Conservation (phyloP, 129 eudicot genomes). For the Lactuca saligna region DNA sequence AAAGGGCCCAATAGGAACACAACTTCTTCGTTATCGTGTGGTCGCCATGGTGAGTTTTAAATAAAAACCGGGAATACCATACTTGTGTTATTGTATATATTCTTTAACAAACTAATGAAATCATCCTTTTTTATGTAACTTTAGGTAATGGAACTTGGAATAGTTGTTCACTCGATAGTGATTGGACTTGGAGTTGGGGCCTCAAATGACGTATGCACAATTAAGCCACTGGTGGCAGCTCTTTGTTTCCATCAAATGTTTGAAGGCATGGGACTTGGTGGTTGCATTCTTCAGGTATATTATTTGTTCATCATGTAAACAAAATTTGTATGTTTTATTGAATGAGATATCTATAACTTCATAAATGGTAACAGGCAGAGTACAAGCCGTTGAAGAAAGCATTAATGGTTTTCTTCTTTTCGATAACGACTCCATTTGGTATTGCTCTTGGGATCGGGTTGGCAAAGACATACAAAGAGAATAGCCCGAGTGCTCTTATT, state of each 20-base stretch:
- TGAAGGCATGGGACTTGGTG: constrained; percentile 94
- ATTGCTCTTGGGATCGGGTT: constrained; percentile 49
- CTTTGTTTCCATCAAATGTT: constrained; percentile 84
- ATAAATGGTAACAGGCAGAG: constrained; percentile 41
- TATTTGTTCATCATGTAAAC: not conserved
- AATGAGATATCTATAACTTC: not conserved
- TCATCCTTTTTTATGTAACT: not conserved
- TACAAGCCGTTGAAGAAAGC: constrained; percentile 40
- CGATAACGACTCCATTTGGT: constrained; percentile 57
- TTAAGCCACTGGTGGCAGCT: constrained; percentile 61
- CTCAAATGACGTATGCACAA: constrained; percentile 65
- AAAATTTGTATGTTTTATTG: too few relatives aligned
- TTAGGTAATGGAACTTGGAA: constrained; percentile 70
- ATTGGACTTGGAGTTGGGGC: constrained; percentile 69
- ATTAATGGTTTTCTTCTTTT: constrained; percentile 59
- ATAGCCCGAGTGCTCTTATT: constrained; percentile 53
- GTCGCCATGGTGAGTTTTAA: constrained; percentile 53
- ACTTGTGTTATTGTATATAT: not conserved
- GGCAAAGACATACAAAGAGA: constrained; percentile 46
- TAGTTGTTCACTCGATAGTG: constrained; percentile 67
- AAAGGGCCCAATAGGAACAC: constrained; percentile 30
- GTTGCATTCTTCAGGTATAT: constrained; percentile 74
- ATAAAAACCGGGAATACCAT: not conserved
- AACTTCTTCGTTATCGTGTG: constrained; percentile 60
- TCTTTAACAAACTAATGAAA: not conserved